phyloP scores from a whole-genome alignment of 2,329 filamentous ascomycete genomes.

The Tolypocladium amazonense region DNA sequence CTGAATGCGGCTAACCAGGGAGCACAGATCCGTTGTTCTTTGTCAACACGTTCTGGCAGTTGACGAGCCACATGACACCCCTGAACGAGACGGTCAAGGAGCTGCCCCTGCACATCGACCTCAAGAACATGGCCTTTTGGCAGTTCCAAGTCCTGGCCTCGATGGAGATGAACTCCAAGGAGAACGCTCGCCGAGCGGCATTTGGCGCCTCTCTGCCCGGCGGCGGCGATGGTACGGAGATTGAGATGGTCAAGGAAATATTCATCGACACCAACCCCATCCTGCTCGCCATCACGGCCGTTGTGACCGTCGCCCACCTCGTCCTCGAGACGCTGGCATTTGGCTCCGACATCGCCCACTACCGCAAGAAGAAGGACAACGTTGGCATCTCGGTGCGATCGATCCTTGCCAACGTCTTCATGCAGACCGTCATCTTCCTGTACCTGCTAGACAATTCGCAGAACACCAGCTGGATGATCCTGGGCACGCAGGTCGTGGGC shows the following conservation, averaged over 20 bases:
- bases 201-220: constrained; percentile 60
- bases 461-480: constrained; percentile 98
- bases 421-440: constrained; percentile 92
- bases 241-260: constrained; percentile 95
- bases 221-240: constrained; percentile 81
- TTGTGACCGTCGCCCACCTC: constrained; percentile 85
- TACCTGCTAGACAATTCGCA: constrained; percentile 97
- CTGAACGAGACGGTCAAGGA: constrained; percentile 82
- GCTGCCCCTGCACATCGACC: constrained; percentile 71
- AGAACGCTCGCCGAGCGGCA: constrained; percentile 68
- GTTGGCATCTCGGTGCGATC: constrained; percentile 93
- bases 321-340: constrained; percentile 94
- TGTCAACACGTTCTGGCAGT: constrained; percentile 95
- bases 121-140: constrained; percentile 77
- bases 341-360: constrained; percentile 94
- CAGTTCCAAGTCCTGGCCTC: constrained; percentile 80
- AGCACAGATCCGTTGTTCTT: constrained; percentile 65
- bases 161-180: constrained; percentile 79
- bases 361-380: constrained; percentile 99
- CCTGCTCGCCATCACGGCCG: constrained; percentile 70
- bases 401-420: constrained; percentile 94
- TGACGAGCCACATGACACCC: constrained; percentile 81
- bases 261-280: constrained; percentile 90
- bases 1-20: constrained; percentile 6
- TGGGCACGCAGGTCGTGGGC: constrained; percentile 83